Evolutionary conservation across 306 rosid genomes (phyloP).

Genomic region (Pachyrhizus erosus): DNA sequence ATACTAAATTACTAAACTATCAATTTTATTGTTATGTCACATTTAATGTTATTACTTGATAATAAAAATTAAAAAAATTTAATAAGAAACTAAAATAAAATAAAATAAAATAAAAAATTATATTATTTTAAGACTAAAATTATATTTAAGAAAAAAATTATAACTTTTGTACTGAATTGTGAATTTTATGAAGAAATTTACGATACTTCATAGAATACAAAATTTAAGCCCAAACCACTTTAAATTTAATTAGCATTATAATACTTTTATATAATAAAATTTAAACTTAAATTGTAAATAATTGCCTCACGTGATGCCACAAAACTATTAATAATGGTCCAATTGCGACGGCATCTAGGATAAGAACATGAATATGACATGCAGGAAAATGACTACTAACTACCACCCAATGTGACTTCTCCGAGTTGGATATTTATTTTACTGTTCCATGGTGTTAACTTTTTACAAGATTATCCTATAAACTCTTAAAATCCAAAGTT

Average conservation of each 20-base stretch:
- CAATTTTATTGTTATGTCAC: too few species aligned
- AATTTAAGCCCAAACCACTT: neutral
- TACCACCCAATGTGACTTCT: neutral
- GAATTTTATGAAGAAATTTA: neutral
- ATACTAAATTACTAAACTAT: too few species aligned
- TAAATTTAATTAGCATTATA: neutral
- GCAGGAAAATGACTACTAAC: constrained; percentile 30
- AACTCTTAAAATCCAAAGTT: neutral
- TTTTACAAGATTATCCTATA: neutral
- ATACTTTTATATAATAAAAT: neutral
- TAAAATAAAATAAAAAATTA: too few species aligned
- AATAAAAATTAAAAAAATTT: too few species aligned
- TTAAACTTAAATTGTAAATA: neutral
- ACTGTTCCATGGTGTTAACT: neutral
- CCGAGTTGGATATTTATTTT: neutral
- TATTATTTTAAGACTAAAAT: too few species aligned
- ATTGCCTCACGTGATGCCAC: neutral
- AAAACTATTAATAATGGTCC: neutral
- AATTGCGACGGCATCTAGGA: constrained; percentile 1
- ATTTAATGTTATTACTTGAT: too few species aligned
- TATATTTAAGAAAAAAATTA: too few species aligned
- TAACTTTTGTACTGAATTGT: too few species aligned
- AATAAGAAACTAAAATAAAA: too few species aligned
- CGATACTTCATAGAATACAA: neutral
- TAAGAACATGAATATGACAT: neutral